Percentiles rank a stretch among this genome's conserved stretches.
Evolutionary conservation across 1,284 basidiomycete species (phyloP).

Genomic region (Coniferiporia sulphurascens): DNA sequence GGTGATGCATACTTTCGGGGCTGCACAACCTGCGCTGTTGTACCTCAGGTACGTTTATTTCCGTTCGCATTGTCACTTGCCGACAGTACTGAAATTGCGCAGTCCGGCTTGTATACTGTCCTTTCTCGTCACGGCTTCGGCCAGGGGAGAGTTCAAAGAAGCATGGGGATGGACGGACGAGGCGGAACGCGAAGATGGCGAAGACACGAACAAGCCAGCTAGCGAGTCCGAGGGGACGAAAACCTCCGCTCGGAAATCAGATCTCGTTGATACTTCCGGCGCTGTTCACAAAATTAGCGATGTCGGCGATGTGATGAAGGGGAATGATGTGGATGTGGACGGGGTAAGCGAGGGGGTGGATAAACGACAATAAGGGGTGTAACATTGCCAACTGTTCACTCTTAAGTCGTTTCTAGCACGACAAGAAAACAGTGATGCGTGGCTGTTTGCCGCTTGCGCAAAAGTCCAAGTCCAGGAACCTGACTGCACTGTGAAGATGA

Average conservation of each 20-base stretch:
- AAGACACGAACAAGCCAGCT: slow-evolving; percentile 16
- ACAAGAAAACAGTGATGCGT: no score
- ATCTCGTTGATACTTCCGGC: slow-evolving; percentile 4
- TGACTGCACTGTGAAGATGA: no score
- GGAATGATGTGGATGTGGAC: background rate
- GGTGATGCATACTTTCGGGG: slow-evolving; percentile 80
- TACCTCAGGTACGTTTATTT: slow-evolving; percentile 71
- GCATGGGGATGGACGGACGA: slow-evolving; percentile 65
- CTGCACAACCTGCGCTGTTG: slow-evolving; percentile 88
- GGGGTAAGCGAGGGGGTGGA: background rate
- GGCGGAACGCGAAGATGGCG: slow-evolving; percentile 25
- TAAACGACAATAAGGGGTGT: no score
- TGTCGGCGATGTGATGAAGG: background rate
- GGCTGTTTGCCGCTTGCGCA: no score
- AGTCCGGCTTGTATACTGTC: slow-evolving; percentile 69
- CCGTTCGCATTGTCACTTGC: background rate
- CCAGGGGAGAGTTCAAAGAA: slow-evolving; percentile 53
- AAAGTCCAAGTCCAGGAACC: no score
- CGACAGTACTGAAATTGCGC: background rate
- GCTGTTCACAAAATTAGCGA: background rate
- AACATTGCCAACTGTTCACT: no score
- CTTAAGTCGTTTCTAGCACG: no score
- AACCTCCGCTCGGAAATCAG: background rate
- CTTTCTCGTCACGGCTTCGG: slow-evolving; percentile 47
- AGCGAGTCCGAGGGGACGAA: slow-evolving; percentile 11